phyloP scores from a whole-genome alignment of 2,329 filamentous ascomycete species.

The Claviceps sp. region DNA sequence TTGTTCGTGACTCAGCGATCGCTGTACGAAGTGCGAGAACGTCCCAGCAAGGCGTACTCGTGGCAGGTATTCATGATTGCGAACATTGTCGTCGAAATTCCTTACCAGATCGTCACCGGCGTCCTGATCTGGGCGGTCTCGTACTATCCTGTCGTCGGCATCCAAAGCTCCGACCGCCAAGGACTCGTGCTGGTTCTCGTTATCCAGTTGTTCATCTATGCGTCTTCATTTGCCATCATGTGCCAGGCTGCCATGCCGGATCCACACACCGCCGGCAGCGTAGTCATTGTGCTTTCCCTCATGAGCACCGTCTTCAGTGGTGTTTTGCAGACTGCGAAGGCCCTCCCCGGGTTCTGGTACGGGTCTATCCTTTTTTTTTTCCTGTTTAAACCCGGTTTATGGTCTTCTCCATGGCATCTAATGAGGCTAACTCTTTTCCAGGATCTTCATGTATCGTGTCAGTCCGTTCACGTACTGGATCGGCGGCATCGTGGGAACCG shows the following conservation, averaged over 20 bases:
- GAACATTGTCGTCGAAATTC: constrained; percentile 60
- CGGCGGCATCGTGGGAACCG: constrained; percentile 51
- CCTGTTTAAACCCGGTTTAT: background rate
- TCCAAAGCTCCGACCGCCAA: constrained; percentile 40
- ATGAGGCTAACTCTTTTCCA: background rate
- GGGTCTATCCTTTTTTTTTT: no score
- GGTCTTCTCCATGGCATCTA: no score
- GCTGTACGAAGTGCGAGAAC: constrained; percentile 66
- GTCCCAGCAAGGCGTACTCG: constrained; percentile 60
- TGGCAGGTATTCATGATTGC: constrained; percentile 62
- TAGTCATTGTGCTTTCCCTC: constrained; percentile 46
- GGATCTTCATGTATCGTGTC: constrained; percentile 59
- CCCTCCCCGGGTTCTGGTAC: constrained; percentile 52
- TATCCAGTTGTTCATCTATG: constrained; percentile 56
- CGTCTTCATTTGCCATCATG: constrained; percentile 55
- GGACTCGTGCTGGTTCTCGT: constrained; percentile 52
- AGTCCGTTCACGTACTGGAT: constrained; percentile 59
- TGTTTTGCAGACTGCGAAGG: constrained; percentile 44
- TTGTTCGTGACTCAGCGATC: constrained; percentile 61
- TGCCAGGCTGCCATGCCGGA: constrained; percentile 58
- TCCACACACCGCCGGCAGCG: constrained; percentile 51
- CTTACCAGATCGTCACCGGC: constrained; percentile 53
- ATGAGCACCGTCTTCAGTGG: constrained; percentile 49
- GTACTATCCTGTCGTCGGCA: constrained; percentile 49
- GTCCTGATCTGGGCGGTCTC: constrained; percentile 51